Conservation (phyloP, 257 asterid genomes). For the Nicotiana tabacum region DNA sequence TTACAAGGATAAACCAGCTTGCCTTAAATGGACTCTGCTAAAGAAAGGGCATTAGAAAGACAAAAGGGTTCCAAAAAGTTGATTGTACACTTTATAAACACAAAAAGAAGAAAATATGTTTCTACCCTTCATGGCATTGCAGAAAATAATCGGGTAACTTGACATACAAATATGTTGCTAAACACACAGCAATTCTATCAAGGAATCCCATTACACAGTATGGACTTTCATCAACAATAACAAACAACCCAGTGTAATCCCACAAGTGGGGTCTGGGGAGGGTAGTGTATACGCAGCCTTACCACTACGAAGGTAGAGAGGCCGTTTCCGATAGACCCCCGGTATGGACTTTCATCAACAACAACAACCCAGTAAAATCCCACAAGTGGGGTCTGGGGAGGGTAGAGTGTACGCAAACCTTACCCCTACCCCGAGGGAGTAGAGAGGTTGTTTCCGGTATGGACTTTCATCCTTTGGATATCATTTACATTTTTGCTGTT, state of each 20-base stretch:
- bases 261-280: too few species aligned
- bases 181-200: background rate
- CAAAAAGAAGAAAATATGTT: background rate
- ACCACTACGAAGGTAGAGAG: too few species aligned
- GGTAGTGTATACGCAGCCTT: too few species aligned
- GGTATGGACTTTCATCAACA: background rate
- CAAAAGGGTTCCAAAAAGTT: background rate
- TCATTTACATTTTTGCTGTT: background rate
- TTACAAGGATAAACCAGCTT: background rate
- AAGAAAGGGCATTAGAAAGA: background rate
- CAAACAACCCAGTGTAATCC: too few species aligned
- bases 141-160: background rate
- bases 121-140: background rate
- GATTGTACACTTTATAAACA: background rate
- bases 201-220: background rate
- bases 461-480: background rate
- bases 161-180: background rate
- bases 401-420: too few species aligned
- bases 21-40: background rate
- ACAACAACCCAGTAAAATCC: too few species aligned
- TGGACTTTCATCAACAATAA: background rate
- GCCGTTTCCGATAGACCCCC: too few species aligned
- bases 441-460: background rate
- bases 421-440: too few species aligned
- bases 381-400: too few species aligned